A percentile compares a stretch with the other conserved stretches of the same genome.
Evolutionary conservation across 2,329 filamentous ascomycete species (phyloP).

Genomic region (Endoconidiophora polonica): DNA sequence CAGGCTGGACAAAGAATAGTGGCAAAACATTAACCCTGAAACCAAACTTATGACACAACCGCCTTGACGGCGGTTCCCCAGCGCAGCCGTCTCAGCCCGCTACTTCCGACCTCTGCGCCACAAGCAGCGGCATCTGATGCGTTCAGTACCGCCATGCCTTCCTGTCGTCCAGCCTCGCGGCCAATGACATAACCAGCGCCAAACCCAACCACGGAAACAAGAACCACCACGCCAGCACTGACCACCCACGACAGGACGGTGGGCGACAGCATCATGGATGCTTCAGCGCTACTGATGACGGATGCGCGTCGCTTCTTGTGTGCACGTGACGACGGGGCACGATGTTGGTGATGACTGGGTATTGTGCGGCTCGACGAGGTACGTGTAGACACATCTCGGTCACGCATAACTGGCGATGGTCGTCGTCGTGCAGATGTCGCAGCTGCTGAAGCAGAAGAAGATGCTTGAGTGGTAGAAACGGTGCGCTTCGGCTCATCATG

Average conservation of each 20-base stretch:
- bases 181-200: slow-evolving; percentile 53
- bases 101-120: slow-evolving; percentile 35
- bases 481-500: neutral
- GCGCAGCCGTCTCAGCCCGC: slow-evolving; percentile 34
- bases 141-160: slow-evolving; percentile 18
- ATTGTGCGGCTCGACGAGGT: neutral
- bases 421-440: neutral
- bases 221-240: slow-evolving; percentile 48
- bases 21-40: neutral
- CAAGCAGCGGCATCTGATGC: slow-evolving; percentile 31
- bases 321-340: neutral
- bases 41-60: slow-evolving; percentile 20
- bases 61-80: slow-evolving; percentile 37
- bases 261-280: slow-evolving; percentile 32
- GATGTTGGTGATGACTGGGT: neutral
- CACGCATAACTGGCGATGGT: too few species aligned
- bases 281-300: slow-evolving; percentile 19
- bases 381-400: neutral
- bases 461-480: slow-evolving; percentile 13
- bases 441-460: slow-evolving; percentile 11
- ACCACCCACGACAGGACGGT: slow-evolving; percentile 49
- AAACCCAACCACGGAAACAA: slow-evolving; percentile 52
- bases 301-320: slow-evolving; percentile 26
- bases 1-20: too few species aligned
- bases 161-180: slow-evolving; percentile 46